phyloP scores from a whole-genome alignment of 192 early-diverging fungal genomes.

The Coemansia sp. region DNA sequence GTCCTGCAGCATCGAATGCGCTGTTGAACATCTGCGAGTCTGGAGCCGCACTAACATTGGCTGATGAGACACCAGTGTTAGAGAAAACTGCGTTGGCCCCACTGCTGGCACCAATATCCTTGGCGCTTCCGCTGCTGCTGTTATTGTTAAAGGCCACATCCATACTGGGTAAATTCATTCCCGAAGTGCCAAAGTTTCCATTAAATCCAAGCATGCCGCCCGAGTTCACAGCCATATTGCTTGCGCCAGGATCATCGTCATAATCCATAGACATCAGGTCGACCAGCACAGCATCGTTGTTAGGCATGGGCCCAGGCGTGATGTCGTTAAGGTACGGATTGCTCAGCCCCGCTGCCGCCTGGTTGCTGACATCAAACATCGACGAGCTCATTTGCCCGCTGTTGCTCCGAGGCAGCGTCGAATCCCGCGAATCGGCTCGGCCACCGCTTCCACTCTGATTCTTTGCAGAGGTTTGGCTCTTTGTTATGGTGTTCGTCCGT shows the following conservation, averaged over 20 bases:
- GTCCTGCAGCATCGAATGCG: constrained; percentile 50
- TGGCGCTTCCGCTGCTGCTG: neutral
- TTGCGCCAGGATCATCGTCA: constrained; percentile 33
- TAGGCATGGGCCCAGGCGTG: constrained; percentile 26
- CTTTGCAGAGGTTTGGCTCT: constrained; percentile 10
- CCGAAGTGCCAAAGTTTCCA: constrained; percentile 49
- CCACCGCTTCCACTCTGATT: neutral
- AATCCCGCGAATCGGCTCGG: neutral
- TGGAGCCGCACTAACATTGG: constrained; percentile 3
- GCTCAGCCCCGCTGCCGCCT: constrained; percentile 33
- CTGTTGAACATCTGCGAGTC: constrained; percentile 51
- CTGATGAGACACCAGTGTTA: neutral
- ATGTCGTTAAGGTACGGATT: constrained; percentile 53
- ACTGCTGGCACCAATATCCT: neutral
- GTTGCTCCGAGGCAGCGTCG: constrained; percentile 20
- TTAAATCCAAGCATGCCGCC: constrained; percentile 55
- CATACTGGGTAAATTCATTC: constrained; percentile 40
- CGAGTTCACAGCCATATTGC: constrained; percentile 27
- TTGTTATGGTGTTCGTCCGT: constrained; percentile 22
- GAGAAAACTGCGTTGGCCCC: neutral
- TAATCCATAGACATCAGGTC: constrained; percentile 55
- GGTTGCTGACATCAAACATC: constrained; percentile 23
- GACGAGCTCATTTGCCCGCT: constrained; percentile 39
- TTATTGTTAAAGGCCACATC: constrained; percentile 5
- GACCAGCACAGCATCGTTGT: constrained; percentile 44